Evolutionary conservation across 2,329 filamentous ascomycete genomes (phyloP).

Genomic region (Drechmeria coniospora): DNA sequence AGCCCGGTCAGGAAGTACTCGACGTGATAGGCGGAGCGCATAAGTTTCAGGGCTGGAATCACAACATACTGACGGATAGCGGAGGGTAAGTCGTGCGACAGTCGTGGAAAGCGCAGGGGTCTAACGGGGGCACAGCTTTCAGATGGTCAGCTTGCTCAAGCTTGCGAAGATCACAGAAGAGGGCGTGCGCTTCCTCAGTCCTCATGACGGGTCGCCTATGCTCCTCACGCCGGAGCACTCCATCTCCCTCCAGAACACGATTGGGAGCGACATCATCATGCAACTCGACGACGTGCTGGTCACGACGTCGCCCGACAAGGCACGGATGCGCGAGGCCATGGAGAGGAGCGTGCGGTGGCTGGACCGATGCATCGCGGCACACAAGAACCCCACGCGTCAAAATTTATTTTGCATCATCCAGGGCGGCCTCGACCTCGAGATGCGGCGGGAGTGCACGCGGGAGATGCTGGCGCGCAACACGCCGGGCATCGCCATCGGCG

Average conservation of each 20-base stretch:
- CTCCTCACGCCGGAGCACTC: conserved; percentile 95
- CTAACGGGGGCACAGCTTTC: conserved; percentile 47
- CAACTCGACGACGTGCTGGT: conserved; percentile 96
- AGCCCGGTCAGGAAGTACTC: conserved; percentile 80
- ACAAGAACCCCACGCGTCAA: conserved; percentile 67
- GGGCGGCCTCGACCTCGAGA: conserved; percentile 76
- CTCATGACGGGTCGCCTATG: conserved; percentile 91
- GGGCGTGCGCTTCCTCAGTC: conserved; percentile 88
- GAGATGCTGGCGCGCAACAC: conserved; percentile 86
- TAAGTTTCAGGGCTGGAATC: conserved; percentile 84
- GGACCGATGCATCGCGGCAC: conserved; percentile 83
- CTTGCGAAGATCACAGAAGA: conserved; percentile 90
- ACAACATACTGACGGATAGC: conserved; percentile 82
- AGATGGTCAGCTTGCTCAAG: conserved; percentile 94
- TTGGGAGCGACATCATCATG: conserved; percentile 98
- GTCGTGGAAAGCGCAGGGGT: not conserved
- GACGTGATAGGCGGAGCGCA: conserved; percentile 85
- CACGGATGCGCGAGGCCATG: conserved; percentile 88
- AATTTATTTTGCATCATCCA: conserved; percentile 99
- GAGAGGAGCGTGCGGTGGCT: conserved; percentile 88
- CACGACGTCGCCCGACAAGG: conserved; percentile 80
- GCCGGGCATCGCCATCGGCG: conserved; percentile 91
- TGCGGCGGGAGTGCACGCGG: conserved; percentile 67
- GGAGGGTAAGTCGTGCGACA: conserved; percentile 37
- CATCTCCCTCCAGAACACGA: conserved; percentile 88